A percentile compares a stretch with the other conserved stretches of the same genome.
Conservation (phyloP, 305 asterid species). For the Nicotiana rustica region DNA sequence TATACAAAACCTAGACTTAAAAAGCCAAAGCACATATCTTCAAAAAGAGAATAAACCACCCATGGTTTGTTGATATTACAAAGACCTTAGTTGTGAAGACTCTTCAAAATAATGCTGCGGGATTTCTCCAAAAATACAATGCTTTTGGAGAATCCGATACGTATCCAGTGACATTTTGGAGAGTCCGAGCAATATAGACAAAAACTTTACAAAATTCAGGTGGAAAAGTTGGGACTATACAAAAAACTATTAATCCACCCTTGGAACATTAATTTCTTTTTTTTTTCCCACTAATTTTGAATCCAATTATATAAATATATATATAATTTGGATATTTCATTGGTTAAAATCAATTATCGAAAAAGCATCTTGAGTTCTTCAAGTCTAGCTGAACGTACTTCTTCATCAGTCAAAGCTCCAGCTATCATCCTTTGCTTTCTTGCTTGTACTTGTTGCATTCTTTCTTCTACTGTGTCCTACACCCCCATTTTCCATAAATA, state of each 20-base stretch:
- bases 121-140: too few relatives aligned
- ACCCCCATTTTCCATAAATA: neutral
- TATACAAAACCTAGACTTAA: too few relatives aligned
- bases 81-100: too few relatives aligned
- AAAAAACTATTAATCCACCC: neutral
- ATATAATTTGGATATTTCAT: neutral
- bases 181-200: too few relatives aligned
- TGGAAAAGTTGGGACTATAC: slow-evolving; percentile 1
- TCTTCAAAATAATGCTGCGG: too few relatives aligned
- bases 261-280: neutral
- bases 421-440: slow-evolving; percentile 78
- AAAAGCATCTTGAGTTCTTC: slow-evolving; percentile 87
- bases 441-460: slow-evolving; percentile 82
- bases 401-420: slow-evolving; percentile 60
- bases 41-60: neutral
- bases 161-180: too few relatives aligned
- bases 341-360: slow-evolving; percentile 12
- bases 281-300: neutral
- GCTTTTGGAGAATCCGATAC: too few relatives aligned
- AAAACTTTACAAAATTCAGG: neutral
- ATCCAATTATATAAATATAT: neutral
- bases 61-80: neutral
- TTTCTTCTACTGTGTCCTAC: slow-evolving; percentile 76
- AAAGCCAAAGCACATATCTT: neutral
- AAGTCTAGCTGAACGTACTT: slow-evolving; percentile 50